Evolutionary conservation across 805 yeast genomes (phyloP).

Genomic region (Wickerhamiella kazuoi): DNA sequence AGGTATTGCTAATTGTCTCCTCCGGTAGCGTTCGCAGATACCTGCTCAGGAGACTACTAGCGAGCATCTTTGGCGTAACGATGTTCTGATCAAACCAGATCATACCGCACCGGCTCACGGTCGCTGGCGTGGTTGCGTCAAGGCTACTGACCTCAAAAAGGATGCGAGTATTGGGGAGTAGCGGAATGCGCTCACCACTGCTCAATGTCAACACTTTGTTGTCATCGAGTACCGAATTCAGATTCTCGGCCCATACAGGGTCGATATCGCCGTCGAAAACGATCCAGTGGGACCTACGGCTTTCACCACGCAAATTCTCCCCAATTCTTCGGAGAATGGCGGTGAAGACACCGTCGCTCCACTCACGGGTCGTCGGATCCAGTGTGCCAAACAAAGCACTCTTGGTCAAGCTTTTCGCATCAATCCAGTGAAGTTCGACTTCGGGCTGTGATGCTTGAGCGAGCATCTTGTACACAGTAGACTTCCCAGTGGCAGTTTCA

Average conservation of each 20-base stretch:
- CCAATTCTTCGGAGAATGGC: constrained; percentile 39
- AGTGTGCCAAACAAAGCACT: constrained; percentile 48
- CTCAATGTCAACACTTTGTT: constrained; percentile 68
- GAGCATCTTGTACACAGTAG: constrained; percentile 34
- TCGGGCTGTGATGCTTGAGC: constrained; percentile 28
- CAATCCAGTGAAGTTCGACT: constrained; percentile 32
- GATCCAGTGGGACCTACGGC: constrained; percentile 43
- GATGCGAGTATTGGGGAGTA: constrained; percentile 47
- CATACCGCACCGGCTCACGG: constrained; percentile 84
- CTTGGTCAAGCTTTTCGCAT: constrained; percentile 61
- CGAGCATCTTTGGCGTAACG: constrained; percentile 7
- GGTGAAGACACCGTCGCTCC: constrained; percentile 81
- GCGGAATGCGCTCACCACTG: constrained; percentile 64
- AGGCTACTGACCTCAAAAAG: constrained; percentile 63
- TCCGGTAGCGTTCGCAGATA: not conserved
- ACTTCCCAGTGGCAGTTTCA: constrained; percentile 55
- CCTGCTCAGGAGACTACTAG: not conserved
- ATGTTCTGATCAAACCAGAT: constrained; percentile 35
- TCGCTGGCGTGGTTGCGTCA: constrained; percentile 66
- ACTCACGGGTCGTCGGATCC: constrained; percentile 66
- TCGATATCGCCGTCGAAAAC: constrained; percentile 87
- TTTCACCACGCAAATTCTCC: constrained; percentile 43
- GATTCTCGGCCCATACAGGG: constrained; percentile 82
- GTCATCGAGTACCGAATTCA: constrained; percentile 84
- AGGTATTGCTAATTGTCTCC: not conserved